These are phyloP conservation scores for Euphorbia peplus DNA, from an alignment of 345 rosid genomes.

Conservation along the genomic window DNA sequence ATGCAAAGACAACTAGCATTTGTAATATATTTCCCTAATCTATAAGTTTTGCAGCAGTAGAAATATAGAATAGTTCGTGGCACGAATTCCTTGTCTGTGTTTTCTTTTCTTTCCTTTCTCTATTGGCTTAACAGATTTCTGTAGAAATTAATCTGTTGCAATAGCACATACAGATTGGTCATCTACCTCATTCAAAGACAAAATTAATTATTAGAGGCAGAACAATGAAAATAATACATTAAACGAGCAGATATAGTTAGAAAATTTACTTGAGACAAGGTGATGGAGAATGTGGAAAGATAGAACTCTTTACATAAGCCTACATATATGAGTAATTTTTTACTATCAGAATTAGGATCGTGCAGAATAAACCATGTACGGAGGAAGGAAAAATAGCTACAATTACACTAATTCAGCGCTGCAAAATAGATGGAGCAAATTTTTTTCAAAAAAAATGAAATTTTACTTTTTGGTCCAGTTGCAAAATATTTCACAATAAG, in stretches of 20 bases:
- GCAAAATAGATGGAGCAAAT: not conserved
- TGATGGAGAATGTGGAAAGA: conserved; percentile 78
- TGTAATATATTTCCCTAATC: not conserved
- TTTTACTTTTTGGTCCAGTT: not conserved
- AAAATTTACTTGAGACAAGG: conserved; percentile 66
- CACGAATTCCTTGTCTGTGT: not conserved
- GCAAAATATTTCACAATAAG: not conserved
- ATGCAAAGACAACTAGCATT: not conserved
- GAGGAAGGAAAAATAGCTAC: not conserved
- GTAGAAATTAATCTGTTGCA: not conserved
- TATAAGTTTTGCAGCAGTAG: not conserved
- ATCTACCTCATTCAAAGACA: not conserved
- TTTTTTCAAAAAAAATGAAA: not conserved
- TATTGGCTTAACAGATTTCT: not conserved
- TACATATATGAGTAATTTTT: conserved; percentile 22
- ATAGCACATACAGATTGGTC: not conserved
- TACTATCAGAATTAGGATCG: conserved; percentile 6
- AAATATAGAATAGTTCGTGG: not conserved
- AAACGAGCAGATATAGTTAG: not conserved
- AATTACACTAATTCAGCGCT: not conserved
- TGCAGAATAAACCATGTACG: not conserved
- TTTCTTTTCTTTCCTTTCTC: not conserved
- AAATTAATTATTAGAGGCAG: not conserved
- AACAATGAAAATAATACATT: not conserved
- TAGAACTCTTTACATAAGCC: conserved; percentile 75